These are phyloP conservation scores for Didymella keratinophila DNA, from an alignment of 2,329 filamentous ascomycete species.

Conservation along the genomic window DNA sequence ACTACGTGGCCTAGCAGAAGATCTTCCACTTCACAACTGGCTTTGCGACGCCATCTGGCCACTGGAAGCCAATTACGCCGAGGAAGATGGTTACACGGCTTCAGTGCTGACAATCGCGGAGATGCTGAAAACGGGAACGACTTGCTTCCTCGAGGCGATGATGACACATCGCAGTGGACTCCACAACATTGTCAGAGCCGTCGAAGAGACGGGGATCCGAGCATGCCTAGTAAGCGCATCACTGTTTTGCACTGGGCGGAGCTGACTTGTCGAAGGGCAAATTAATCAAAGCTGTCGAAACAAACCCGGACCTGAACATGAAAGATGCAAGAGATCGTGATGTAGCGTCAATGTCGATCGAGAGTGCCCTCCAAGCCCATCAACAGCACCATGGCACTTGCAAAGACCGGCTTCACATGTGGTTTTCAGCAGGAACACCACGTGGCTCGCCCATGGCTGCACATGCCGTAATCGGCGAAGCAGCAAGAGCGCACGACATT, in stretches of 20 bases:
- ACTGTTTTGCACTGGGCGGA: neutral
- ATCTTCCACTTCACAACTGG: conserved; percentile 35
- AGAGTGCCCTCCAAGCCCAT: conserved; percentile 46
- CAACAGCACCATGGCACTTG: conserved; percentile 41
- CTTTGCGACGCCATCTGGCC: conserved; percentile 50
- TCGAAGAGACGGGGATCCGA: conserved; percentile 46
- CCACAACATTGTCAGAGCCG: conserved; percentile 38
- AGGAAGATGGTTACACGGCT: conserved; percentile 47
- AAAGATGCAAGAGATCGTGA: conserved; percentile 51
- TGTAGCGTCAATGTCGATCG: conserved; percentile 47
- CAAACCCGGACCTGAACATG: conserved; percentile 43
- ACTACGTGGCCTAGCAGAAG: conserved; percentile 43
- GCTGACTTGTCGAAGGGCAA: conserved; percentile 39
- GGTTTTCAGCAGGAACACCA: conserved; percentile 59
- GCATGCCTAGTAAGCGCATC: conserved; percentile 26
- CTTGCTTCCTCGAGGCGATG: conserved; percentile 51
- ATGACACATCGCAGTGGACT: conserved; percentile 44
- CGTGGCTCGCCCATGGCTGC: conserved; percentile 53
- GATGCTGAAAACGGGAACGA: conserved; percentile 51
- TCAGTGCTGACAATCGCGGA: conserved; percentile 47
- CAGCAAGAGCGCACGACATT: conserved; percentile 52
- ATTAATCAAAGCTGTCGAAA: conserved; percentile 50
- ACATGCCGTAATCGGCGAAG: conserved; percentile 53
- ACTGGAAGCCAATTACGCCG: conserved; percentile 46
- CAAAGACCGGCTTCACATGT: conserved; percentile 56